Percentiles rank a stretch among this genome's conserved stretches.
Conservation (phyloP, 2,329 filamentous ascomycete genomes). For the Whalleya microplaca region DNA sequence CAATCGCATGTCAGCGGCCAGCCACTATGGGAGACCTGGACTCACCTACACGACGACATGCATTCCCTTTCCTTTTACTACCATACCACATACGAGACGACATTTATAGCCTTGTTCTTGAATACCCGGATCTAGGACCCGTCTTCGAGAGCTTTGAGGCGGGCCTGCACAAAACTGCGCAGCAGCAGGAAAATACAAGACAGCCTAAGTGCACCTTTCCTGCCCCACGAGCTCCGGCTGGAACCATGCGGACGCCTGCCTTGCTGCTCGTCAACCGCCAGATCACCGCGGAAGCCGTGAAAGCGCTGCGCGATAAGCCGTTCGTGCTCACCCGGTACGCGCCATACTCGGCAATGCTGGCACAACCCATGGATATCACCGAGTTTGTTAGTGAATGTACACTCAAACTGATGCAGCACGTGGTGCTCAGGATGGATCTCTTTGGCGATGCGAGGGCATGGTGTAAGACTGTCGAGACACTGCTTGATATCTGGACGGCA, state of each 20-base stretch:
- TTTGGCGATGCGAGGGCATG: conserved; percentile 3
- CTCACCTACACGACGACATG: not conserved
- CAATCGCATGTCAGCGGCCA: not conserved
- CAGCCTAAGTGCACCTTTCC: not conserved
- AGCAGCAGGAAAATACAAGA: not conserved
- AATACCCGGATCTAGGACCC: conserved; percentile 1
- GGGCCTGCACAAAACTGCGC: not conserved
- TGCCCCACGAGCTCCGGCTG: not conserved
- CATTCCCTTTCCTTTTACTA: conserved; percentile 16
- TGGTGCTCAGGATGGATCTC: conserved; percentile 21
- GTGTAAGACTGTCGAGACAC: conserved; percentile 13
- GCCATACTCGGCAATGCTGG: conserved; percentile 8
- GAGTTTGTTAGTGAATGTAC: conserved; percentile 22
- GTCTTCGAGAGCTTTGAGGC: conserved; percentile 1
- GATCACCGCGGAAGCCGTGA: conserved; percentile 35
- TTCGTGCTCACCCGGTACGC: conserved; percentile 29
- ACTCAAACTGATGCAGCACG: conserved; percentile 18
- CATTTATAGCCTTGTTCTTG: conserved; percentile 1
- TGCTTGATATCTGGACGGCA: conserved; percentile 23
- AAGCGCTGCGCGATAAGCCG: conserved; percentile 34
- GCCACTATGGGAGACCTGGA: not conserved
- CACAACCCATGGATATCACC: conserved; percentile 20
- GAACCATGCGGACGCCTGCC: conserved; percentile 30
- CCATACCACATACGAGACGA: conserved; percentile 4
- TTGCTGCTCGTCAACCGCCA: conserved; percentile 40